A percentile compares a stretch with the other conserved stretches of the same genome.
Evolutionary conservation across 2,329 filamentous ascomycete genomes (phyloP).

Genomic region (Fonsecaea pugnacius): DNA sequence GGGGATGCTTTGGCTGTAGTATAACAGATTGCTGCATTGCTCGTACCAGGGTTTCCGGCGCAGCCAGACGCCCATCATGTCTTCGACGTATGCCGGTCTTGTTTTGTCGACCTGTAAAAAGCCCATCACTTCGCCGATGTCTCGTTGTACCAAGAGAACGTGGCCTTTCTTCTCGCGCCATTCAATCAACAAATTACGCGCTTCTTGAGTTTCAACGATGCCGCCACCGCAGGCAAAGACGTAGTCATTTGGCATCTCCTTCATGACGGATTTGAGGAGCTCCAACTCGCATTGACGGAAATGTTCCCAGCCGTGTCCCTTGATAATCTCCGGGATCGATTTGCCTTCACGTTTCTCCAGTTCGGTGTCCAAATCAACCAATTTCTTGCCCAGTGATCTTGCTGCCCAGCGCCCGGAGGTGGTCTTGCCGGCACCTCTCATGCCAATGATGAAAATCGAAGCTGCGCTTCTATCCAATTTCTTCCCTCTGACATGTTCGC

Average conservation of each 20-base stretch:
- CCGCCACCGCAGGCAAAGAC: constrained; percentile 95
- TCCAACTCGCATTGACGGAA: constrained; percentile 81
- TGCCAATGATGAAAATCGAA: constrained; percentile 94
- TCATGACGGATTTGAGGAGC: constrained; percentile 73
- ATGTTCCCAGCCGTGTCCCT: constrained; percentile 78
- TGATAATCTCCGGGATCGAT: constrained; percentile 85
- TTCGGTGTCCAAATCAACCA: constrained; percentile 86
- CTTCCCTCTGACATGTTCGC: constrained; percentile 42
- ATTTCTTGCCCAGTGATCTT: constrained; percentile 72
- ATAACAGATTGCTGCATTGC: constrained; percentile 91
- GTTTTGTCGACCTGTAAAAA: constrained; percentile 89
- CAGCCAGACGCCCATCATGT: constrained; percentile 89
- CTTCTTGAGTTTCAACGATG: constrained; percentile 82
- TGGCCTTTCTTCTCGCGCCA: constrained; percentile 78
- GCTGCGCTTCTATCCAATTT: constrained; percentile 50
- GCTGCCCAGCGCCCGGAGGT: constrained; percentile 88
- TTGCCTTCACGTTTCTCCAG: constrained; percentile 74
- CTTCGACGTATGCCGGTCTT: constrained; percentile 86
- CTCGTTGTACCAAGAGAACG: constrained; percentile 83
- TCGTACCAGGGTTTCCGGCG: constrained; percentile 87
- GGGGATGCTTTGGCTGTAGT: constrained; percentile 75
- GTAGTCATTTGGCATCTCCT: constrained; percentile 73
- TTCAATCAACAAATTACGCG: constrained; percentile 72
- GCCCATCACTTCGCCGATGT: constrained; percentile 84
- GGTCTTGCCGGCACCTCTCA: constrained; percentile 96